Conservation (phyloP, 345 rosid species). For the Noccaea caerulescens region DNA sequence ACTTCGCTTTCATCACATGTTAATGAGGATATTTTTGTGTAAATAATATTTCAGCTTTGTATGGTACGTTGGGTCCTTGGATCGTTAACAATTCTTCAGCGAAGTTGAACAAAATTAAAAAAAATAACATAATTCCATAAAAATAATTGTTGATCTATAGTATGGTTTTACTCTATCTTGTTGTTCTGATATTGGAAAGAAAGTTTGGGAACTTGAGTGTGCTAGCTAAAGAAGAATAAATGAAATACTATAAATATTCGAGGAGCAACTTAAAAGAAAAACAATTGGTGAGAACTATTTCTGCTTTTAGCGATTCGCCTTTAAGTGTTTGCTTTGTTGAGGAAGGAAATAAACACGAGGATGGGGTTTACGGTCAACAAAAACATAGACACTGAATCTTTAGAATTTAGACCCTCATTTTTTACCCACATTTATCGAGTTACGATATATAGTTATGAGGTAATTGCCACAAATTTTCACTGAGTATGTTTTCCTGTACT, state of each 20-base stretch:
- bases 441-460: background rate
- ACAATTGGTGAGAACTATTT: constrained; percentile 30
- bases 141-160: too few species aligned
- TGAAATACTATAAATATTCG: constrained; percentile 3
- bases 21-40: constrained; percentile 29
- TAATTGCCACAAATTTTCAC: background rate
- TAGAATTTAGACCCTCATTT: background rate
- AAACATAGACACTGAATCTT: constrained; percentile 21
- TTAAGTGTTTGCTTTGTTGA: constrained; percentile 35
- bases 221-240: constrained; percentile 31
- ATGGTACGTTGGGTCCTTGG: constrained; percentile 28
- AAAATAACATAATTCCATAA: background rate
- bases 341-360: constrained; percentile 45
- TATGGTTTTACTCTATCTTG: too few species aligned
- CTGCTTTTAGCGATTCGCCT: constrained; percentile 39
- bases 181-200: background rate
- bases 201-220: constrained; percentile 26
- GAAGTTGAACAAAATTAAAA: background rate
- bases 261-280: constrained; percentile 23
- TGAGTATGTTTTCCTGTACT: background rate
- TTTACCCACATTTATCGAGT: background rate
- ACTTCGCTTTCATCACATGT: constrained; percentile 46
- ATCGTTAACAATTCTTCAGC: constrained; percentile 17
- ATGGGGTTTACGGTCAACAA: constrained; percentile 43
- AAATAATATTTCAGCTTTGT: constrained; percentile 29